A percentile compares a stretch with the other conserved stretches of the same genome.
Conservation (phyloP, 805 yeast species). For the Danielia oregonensis region DNA sequence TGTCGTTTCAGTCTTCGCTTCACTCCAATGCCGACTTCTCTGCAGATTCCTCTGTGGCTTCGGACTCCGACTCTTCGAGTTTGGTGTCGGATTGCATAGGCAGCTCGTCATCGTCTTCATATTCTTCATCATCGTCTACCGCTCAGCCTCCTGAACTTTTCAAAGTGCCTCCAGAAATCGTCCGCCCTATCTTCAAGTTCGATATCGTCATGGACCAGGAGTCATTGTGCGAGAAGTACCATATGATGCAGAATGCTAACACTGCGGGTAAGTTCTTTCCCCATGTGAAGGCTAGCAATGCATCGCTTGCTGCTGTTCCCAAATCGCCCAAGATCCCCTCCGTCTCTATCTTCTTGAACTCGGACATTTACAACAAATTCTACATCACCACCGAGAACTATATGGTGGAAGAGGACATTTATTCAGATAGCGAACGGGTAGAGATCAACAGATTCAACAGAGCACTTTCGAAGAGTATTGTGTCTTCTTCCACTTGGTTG, state of each 20-base stretch:
- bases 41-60: conserved; percentile 25
- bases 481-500: conserved; percentile 3
- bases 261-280: conserved; percentile 1
- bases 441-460: conserved; percentile 6
- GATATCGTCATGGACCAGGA: conserved; percentile 44
- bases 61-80: conserved; percentile 26
- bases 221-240: conserved; percentile 27
- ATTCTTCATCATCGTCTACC: conserved; percentile 4
- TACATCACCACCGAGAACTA: conserved; percentile 25
- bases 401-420: conserved; percentile 10
- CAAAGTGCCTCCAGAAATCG: conserved; percentile 41
- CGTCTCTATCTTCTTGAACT: conserved; percentile 16
- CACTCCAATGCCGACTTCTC: conserved; percentile 35
- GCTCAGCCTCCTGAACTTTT: conserved; percentile 43
- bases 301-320: conserved; percentile 12
- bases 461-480: background rate
- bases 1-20: conserved; percentile 34
- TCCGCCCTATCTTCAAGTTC: conserved; percentile 44
- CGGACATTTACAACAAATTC: conserved; percentile 24
- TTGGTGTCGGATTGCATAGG: conserved; percentile 15
- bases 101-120: conserved; percentile 10
- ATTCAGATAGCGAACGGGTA: conserved; percentile 6
- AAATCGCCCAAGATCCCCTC: conserved; percentile 12
- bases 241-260: conserved; percentile 13
- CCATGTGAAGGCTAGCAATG: background rate